These are phyloP conservation scores for Phialophora expanda DNA, from an alignment of 2,329 filamentous ascomycete species.

Conservation along the genomic window DNA sequence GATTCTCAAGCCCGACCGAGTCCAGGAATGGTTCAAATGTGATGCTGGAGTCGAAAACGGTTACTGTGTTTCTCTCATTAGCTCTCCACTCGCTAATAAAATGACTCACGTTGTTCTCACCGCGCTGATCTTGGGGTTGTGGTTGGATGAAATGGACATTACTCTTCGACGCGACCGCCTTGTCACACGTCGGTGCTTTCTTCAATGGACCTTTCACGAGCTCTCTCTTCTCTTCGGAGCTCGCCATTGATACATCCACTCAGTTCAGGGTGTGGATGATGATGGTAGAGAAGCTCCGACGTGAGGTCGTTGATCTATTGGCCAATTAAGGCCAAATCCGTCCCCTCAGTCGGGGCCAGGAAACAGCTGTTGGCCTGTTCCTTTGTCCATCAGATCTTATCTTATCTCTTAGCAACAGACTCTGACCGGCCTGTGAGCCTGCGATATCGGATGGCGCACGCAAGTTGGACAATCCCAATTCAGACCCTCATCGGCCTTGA, in stretches of 20 bases:
- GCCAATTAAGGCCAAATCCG: not conserved
- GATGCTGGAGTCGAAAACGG: slow-evolving; percentile 45
- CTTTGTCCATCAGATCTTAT: slow-evolving; percentile 29
- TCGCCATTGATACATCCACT: slow-evolving; percentile 25
- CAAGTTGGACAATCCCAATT: slow-evolving; percentile 24
- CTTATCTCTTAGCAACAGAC: slow-evolving; percentile 30
- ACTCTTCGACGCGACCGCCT: slow-evolving; percentile 16
- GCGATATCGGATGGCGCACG: slow-evolving; percentile 33
- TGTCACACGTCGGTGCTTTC: slow-evolving; percentile 23
- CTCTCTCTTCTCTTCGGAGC: slow-evolving; percentile 14
- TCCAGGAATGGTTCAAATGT: slow-evolving; percentile 50
- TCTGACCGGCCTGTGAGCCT: slow-evolving; percentile 1
- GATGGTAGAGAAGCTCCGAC: not conserved
- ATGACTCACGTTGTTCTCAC: slow-evolving; percentile 29
- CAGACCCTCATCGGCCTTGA: slow-evolving; percentile 27
- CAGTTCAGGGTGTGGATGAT: not conserved
- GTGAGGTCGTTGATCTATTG: not conserved
- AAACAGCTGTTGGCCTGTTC: not conserved
- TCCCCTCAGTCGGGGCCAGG: not conserved
- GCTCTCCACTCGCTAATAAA: slow-evolving; percentile 15
- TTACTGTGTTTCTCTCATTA: slow-evolving; percentile 32
- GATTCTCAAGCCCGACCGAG: slow-evolving; percentile 43
- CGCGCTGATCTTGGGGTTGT: slow-evolving; percentile 33
- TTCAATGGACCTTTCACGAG: slow-evolving; percentile 33
- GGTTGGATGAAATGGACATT: slow-evolving; percentile 30